phyloP scores from a whole-genome alignment of 306 rosid genomes.

The Coriaria nepalensis region DNA sequence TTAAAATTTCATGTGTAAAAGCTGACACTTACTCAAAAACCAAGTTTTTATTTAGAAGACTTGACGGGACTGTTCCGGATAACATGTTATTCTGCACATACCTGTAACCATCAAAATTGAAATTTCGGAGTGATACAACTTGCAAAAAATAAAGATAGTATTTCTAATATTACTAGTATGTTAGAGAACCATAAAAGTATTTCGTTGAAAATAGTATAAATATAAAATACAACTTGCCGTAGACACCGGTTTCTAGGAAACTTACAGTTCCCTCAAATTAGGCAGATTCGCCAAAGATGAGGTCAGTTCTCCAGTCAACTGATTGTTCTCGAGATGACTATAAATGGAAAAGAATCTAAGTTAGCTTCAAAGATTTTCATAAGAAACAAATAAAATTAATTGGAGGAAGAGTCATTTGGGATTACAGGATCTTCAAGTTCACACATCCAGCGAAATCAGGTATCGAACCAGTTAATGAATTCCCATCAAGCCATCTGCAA shows the following conservation, averaged over 20 bases:
- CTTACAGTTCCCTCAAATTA: conserved; percentile 78
- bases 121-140: neutral
- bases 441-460: conserved; percentile 73
- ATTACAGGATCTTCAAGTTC: conserved; percentile 75
- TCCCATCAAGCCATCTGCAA: conserved; percentile 50
- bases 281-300: conserved; percentile 54
- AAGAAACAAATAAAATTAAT: neutral
- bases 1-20: conserved; percentile 1
- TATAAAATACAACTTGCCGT: neutral
- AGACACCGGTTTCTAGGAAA: conserved; percentile 9
- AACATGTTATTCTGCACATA: conserved; percentile 71
- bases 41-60: conserved; percentile 44
- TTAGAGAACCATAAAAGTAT: conserved; percentile 3
- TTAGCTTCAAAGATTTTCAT: conserved; percentile 19
- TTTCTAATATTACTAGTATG: neutral
- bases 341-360: conserved; percentile 19
- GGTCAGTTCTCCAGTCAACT: conserved; percentile 59
- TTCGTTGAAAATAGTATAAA: conserved; percentile 2
- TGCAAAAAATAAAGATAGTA: neutral
- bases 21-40: conserved; percentile 44
- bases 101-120: conserved; percentile 35
- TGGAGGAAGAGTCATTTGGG: conserved; percentile 11
- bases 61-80: conserved; percentile 62
- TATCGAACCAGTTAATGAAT: conserved; percentile 51
- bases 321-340: conserved; percentile 93